Evolutionary conservation across 192 early-diverging fungal genomes (phyloP).

Genomic region (Mortierella alpina): DNA sequence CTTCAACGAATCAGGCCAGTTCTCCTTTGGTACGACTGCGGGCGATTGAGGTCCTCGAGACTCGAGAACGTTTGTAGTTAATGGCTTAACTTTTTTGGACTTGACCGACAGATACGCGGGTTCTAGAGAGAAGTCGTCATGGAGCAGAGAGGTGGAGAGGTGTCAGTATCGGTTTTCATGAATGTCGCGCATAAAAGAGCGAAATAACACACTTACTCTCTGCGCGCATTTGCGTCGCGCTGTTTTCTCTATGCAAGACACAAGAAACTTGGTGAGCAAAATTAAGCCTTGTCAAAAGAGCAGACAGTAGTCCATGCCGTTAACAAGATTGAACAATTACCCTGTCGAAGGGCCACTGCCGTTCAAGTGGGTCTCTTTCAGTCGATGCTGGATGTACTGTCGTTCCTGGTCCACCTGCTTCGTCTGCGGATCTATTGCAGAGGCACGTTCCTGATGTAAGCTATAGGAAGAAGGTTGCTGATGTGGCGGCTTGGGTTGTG

Average conservation of each 20-base stretch:
- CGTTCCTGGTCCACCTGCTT: too few relatives aligned
- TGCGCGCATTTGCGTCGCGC: too few relatives aligned
- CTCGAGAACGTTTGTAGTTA: constrained; percentile 45
- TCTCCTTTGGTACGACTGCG: constrained; percentile 11
- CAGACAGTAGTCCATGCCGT: background rate
- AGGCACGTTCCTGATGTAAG: background rate
- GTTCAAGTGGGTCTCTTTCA: too few relatives aligned
- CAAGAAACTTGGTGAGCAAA: background rate
- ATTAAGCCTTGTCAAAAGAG: background rate
- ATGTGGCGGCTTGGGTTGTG: constrained; percentile 10
- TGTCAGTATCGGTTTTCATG: background rate
- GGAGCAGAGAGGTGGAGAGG: background rate
- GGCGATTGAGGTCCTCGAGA: constrained; percentile 12
- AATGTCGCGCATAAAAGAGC: too few relatives aligned
- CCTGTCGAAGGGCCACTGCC: too few relatives aligned
- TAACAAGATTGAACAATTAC: background rate
- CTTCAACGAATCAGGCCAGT: constrained; percentile 41
- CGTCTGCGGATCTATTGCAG: too few relatives aligned
- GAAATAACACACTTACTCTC: too few relatives aligned
- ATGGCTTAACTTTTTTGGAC: constrained; percentile 48
- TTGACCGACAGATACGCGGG: constrained; percentile 52
- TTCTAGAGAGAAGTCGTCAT: constrained; percentile 5
- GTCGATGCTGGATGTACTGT: too few relatives aligned
- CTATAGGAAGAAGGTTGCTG: constrained; percentile 43
- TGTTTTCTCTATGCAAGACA: too few relatives aligned